Conservation (phyloP, 2,329 filamentous ascomycete species). For the Cercospora nicotianae region DNA sequence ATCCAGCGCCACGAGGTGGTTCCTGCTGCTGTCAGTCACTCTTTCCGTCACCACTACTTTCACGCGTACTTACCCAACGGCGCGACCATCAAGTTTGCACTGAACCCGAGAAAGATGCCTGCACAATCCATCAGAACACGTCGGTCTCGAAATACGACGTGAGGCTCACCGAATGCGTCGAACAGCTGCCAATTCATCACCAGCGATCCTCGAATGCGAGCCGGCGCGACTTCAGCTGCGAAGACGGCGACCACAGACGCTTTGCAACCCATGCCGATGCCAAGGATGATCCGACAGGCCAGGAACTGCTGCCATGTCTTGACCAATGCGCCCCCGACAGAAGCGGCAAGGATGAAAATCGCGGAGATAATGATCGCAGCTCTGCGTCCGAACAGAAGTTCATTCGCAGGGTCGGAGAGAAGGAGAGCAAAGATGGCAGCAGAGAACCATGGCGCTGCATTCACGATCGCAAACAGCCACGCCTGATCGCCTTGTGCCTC, state of each 20-base stretch:
- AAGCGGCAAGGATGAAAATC: conserved; percentile 34
- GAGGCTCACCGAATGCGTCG: conserved; percentile 32
- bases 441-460: conserved; percentile 38
- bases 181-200: conserved; percentile 40
- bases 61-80: conserved; percentile 19
- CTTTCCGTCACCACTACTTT: too few species aligned
- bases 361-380: conserved; percentile 36
- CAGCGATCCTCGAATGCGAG: conserved; percentile 28
- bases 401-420: conserved; percentile 38
- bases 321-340: conserved; percentile 35
- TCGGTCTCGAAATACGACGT: too few species aligned
- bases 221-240: conserved; percentile 36
- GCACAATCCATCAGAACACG: neutral
- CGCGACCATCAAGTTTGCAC: conserved; percentile 32
- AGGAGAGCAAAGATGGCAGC: conserved; percentile 32
- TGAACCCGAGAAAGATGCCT: conserved; percentile 34
- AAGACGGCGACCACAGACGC: conserved; percentile 38
- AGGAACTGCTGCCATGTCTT: conserved; percentile 35
- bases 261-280: conserved; percentile 40
- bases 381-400: conserved; percentile 36
- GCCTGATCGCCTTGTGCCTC: conserved; percentile 15
- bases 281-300: conserved; percentile 36
- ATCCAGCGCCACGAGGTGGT: conserved; percentile 33
- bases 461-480: conserved; percentile 39
- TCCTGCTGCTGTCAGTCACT: neutral